These are phyloP conservation scores for Cardiospermum halicacabum DNA, from an alignment of 345 rosid species.

Conservation along the genomic window DNA sequence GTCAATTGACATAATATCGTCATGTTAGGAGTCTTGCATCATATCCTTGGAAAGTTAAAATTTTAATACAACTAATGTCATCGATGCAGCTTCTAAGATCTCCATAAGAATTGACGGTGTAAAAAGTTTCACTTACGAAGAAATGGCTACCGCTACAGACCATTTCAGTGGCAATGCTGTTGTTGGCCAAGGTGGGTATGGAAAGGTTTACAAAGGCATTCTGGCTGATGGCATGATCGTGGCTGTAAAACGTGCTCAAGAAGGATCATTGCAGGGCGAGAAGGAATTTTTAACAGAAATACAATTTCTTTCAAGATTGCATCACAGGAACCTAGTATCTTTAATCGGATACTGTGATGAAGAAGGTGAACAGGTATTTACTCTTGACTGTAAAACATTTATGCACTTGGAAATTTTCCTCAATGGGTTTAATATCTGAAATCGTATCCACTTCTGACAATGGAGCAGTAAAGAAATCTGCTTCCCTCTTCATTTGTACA, in stretches of 20 bases:
- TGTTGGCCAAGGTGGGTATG: constrained; percentile 98
- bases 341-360: constrained; percentile 89
- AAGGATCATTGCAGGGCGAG: constrained; percentile 89
- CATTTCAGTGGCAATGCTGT: constrained; percentile 54
- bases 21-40: not conserved
- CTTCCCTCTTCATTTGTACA: not conserved
- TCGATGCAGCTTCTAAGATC: constrained; percentile 47
- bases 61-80: constrained; percentile 18
- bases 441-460: not conserved
- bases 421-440: not conserved
- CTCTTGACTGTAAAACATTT: not conserved
- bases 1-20: not conserved
- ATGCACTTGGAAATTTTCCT: not conserved
- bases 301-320: constrained; percentile 78
- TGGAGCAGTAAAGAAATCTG: not conserved
- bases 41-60: not conserved
- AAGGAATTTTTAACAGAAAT: constrained; percentile 92
- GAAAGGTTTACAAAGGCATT: constrained; percentile 82
- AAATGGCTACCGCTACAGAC: constrained; percentile 63
- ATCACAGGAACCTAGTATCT: constrained; percentile 91
- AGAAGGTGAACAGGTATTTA: constrained; percentile 83
- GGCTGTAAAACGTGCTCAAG: constrained; percentile 89
- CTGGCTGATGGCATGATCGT: constrained; percentile 66
- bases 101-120: constrained; percentile 71
- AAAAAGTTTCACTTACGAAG: constrained; percentile 64